phyloP scores from a whole-genome alignment of 305 asterid genomes.

The Nicotiana rustica region DNA sequence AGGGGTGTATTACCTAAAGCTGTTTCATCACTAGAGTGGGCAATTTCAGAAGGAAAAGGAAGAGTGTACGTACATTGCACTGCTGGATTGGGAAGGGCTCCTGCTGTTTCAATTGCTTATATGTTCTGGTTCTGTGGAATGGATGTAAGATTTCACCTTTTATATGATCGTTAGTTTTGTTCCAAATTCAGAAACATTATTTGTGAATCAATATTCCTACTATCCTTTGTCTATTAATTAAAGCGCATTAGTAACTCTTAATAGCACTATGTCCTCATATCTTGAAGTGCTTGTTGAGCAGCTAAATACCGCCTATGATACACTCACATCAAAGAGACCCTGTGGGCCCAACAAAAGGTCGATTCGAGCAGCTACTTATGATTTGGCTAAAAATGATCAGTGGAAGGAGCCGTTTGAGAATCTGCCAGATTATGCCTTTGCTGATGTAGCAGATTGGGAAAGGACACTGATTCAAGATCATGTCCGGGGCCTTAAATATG shows the following conservation, averaged over 20 bases:
- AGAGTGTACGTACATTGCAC: slow-evolving; percentile 84
- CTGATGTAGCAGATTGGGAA: slow-evolving; percentile 82
- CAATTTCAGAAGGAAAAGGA: slow-evolving; percentile 82
- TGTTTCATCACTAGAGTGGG: slow-evolving; percentile 78
- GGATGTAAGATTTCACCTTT: slow-evolving; percentile 57
- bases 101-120: slow-evolving; percentile 93
- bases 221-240: slow-evolving; percentile 1
- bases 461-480: slow-evolving; percentile 74
- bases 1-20: slow-evolving; percentile 77
- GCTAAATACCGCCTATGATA: slow-evolving; percentile 69
- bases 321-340: slow-evolving; percentile 77
- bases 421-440: slow-evolving; percentile 74
- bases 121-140: slow-evolving; percentile 88
- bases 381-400: slow-evolving; percentile 73
- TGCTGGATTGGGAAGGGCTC: slow-evolving; percentile 96
- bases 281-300: slow-evolving; percentile 44
- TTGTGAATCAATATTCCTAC: not conserved
- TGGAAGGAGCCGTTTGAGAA: slow-evolving; percentile 86
- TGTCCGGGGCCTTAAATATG: slow-evolving; percentile 48
- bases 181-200: not conserved
- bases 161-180: not conserved
- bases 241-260: slow-evolving; percentile 4
- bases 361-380: slow-evolving; percentile 86
- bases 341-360: slow-evolving; percentile 88
- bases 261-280: slow-evolving; percentile 1